Percentiles rank a stretch among this genome's conserved stretches.
Conservation (phyloP, 768 basidiomycete genomes). For the Rhodotorula graminis region DNA sequence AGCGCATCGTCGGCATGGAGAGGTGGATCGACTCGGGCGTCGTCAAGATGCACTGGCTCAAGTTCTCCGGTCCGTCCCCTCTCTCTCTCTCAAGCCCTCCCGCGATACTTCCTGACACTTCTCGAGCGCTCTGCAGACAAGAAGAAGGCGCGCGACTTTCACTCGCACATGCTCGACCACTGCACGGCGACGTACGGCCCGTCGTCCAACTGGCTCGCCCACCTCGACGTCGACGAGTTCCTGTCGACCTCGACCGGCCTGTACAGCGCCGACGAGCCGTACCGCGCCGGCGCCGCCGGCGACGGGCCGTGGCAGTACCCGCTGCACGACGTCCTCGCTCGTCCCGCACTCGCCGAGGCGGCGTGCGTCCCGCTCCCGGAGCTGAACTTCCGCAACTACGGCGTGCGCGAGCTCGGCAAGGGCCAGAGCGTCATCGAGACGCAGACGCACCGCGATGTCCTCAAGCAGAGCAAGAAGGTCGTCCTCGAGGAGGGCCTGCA, state of each 20-base stretch:
- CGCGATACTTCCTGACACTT: fast-evolving
- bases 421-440: conserved; percentile 26
- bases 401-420: conserved; percentile 15
- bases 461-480: conserved; percentile 20
- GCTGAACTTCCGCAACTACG: conserved; percentile 33
- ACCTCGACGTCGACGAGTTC: conserved; percentile 37
- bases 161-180: conserved; percentile 24
- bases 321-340: conserved; percentile 29
- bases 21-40: conserved; percentile 34
- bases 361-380: conserved; percentile 30
- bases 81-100: too few relatives aligned
- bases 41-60: conserved; percentile 29
- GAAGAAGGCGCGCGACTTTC: conserved; percentile 11
- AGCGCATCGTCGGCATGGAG: conserved; percentile 26
- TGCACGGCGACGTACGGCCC: conserved; percentile 12
- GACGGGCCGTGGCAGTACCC: conserved; percentile 18
- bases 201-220: conserved; percentile 23
- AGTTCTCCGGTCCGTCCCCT: conserved; percentile 22
- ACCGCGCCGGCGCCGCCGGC: not conserved
- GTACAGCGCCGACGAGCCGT: not conserved
- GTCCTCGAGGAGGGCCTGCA: conserved; percentile 9
- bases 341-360: conserved; percentile 2
- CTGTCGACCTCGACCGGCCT: conserved; percentile 16
- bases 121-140: not conserved
- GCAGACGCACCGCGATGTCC: conserved; percentile 21